A percentile compares a stretch with the other conserved stretches of the same genome.
phyloP scores from a whole-genome alignment of 169 alveolate species.

The Ichthyophthirius multifiliis region DNA sequence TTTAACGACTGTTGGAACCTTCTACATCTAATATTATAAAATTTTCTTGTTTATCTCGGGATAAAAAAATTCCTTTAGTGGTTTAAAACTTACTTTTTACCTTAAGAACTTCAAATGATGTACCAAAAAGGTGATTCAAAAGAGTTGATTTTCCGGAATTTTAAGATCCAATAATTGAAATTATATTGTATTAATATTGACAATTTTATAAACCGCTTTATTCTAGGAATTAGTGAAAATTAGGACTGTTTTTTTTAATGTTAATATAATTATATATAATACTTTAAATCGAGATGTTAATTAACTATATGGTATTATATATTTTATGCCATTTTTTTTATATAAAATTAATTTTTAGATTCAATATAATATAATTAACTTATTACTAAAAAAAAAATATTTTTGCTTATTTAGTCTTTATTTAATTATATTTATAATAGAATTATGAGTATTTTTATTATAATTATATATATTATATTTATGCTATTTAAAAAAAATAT shows the following conservation, averaged over 20 bases:
- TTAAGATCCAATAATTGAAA: conserved; percentile 38
- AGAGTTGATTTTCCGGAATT: conserved; percentile 40
- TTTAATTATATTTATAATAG: no score
- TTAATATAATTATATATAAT: no score
- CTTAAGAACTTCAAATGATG: conserved; percentile 15
- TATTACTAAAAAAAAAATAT: no score
- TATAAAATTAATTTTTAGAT: no score
- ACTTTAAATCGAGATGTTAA: no score
- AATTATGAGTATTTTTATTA: no score
- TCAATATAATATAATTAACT: no score
- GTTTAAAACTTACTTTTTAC: conserved; percentile 7
- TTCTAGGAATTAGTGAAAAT: not conserved
- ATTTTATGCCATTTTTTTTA: no score
- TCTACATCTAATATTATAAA: conserved; percentile 34
- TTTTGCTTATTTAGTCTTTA: no score
- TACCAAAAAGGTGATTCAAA: conserved; percentile 29
- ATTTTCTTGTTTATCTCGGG: conserved; percentile 17
- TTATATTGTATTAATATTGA: conserved; percentile 19
- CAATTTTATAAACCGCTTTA: not conserved
- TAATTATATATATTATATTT: no score
- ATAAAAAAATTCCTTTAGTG: conserved; percentile 30
- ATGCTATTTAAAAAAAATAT: no score
- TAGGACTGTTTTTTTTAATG: not conserved
- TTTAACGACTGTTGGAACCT: conserved; percentile 29
- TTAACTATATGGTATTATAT: no score